These are phyloP conservation scores for Melaleuca alternifolia DNA, from an alignment of 345 rosid genomes.

Conservation along the genomic window DNA sequence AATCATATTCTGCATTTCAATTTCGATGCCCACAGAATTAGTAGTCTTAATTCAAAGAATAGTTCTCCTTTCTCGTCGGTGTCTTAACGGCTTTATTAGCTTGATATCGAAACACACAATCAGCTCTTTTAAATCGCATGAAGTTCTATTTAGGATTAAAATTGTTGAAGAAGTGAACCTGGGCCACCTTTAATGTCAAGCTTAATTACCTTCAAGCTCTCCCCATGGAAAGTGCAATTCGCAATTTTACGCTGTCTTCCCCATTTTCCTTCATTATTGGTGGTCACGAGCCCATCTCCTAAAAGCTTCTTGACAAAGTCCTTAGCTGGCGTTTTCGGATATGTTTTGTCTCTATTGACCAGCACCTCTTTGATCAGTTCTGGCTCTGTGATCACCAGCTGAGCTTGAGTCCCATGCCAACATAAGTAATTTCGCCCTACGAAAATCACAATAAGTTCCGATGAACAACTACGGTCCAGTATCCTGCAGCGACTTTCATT, in stretches of 20 bases:
- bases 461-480: background rate
- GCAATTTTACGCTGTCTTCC: slow-evolving; percentile 25
- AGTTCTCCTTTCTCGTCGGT: background rate
- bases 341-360: background rate
- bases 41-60: background rate
- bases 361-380: background rate
- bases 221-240: slow-evolving; percentile 32
- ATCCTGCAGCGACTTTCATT: background rate
- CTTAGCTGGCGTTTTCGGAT: background rate
- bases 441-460: background rate
- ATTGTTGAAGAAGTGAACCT: background rate
- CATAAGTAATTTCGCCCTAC: background rate
- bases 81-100: background rate
- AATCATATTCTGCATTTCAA: slow-evolving; percentile 10
- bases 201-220: slow-evolving; percentile 17
- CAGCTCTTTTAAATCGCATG: background rate
- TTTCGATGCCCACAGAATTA: background rate
- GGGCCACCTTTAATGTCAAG: background rate
- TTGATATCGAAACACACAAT: background rate
- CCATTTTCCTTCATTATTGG: slow-evolving; percentile 25
- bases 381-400: background rate
- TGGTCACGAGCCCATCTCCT: slow-evolving; percentile 11
- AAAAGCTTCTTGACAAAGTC: background rate
- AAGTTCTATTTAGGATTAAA: background rate
- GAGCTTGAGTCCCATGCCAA: slow-evolving; percentile 1